phyloP scores from a whole-genome alignment of 768 basidiomycete genomes.

The Clavaria fumosa region DNA sequence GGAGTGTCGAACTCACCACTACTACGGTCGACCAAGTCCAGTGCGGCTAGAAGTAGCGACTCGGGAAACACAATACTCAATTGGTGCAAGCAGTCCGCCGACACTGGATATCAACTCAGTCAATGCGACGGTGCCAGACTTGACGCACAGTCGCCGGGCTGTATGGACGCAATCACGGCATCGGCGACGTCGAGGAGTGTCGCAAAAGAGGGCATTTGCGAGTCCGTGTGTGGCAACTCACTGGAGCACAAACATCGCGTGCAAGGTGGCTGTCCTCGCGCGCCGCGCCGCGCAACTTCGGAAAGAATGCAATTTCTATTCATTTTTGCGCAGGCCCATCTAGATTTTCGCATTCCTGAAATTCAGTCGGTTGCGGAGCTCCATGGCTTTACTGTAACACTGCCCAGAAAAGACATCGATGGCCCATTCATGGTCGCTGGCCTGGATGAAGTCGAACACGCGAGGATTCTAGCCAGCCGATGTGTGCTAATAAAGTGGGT shows the following conservation, averaged over 20 bases:
- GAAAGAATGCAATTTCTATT: conserved; percentile 36
- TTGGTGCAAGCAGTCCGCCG: conserved; percentile 39
- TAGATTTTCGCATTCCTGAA: conserved; percentile 75
- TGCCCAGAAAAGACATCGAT: conserved; percentile 32
- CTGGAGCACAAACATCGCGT: too few relatives aligned
- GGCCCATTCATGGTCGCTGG: conserved; percentile 62
- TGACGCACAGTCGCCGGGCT: conserved; percentile 3
- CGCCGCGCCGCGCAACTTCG: too few relatives aligned
- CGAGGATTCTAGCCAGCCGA: conserved; percentile 51
- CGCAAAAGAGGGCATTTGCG: too few relatives aligned
- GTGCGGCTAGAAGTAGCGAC: conserved; percentile 45
- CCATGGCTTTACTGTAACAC: conserved; percentile 43
- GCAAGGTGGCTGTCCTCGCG: too few relatives aligned
- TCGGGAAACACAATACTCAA: conserved; percentile 48
- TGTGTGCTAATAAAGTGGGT: conserved; percentile 72
- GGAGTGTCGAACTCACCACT: conserved; percentile 30
- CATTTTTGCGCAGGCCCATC: conserved; percentile 68
- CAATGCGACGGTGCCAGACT: too few relatives aligned
- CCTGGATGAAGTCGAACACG: conserved; percentile 59
- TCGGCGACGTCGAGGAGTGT: conserved; percentile 1
- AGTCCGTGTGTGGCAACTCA: not conserved
- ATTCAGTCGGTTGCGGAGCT: conserved; percentile 64
- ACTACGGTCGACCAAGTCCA: conserved; percentile 63
- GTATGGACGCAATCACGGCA: conserved; percentile 3
- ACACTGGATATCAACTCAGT: conserved; percentile 19